Evolutionary conservation across 2,329 filamentous ascomycete genomes (phyloP).

Genomic region (Leptosphaerulina australis): DNA sequence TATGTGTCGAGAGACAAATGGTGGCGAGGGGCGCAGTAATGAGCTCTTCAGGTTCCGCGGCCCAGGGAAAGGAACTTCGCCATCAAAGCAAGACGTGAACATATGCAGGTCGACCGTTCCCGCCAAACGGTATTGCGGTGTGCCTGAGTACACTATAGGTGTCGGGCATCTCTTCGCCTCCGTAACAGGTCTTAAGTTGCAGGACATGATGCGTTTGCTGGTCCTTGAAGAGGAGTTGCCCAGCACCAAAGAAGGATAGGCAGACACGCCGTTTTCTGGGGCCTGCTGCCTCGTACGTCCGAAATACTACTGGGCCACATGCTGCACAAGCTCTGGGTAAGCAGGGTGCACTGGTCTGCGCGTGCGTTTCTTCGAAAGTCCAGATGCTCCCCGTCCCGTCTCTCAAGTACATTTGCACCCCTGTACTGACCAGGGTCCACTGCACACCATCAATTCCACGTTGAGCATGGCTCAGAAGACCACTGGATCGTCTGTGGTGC

Average conservation of each 20-base stretch:
- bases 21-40: conserved; percentile 21
- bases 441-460: conserved; percentile 44
- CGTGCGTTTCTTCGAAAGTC: conserved; percentile 30
- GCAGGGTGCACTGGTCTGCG: conserved; percentile 32
- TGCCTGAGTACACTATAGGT: conserved; percentile 48
- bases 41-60: conserved; percentile 17
- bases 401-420: conserved; percentile 33
- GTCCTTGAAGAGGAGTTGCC: conserved; percentile 43
- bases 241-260: conserved; percentile 43
- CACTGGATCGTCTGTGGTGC: conserved; percentile 45
- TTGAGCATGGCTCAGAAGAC: conserved; percentile 45
- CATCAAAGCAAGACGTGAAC: conserved; percentile 35
- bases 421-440: conserved; percentile 27
- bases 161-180: conserved; percentile 41
- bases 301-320: conserved; percentile 42
- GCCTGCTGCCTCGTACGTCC: conserved; percentile 46
- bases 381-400: conserved; percentile 30
- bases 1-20: conserved; percentile 3
- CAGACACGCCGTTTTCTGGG: conserved; percentile 38
- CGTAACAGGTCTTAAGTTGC: conserved; percentile 38
- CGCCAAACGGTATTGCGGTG: conserved; percentile 38
- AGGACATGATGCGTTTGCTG: conserved; percentile 41
- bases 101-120: conserved; percentile 41
- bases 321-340: conserved; percentile 45
- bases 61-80: conserved; percentile 38